Evolutionary conservation across 805 yeast species (phyloP).

Genomic region (Jamesozyma spencerorum): DNA sequence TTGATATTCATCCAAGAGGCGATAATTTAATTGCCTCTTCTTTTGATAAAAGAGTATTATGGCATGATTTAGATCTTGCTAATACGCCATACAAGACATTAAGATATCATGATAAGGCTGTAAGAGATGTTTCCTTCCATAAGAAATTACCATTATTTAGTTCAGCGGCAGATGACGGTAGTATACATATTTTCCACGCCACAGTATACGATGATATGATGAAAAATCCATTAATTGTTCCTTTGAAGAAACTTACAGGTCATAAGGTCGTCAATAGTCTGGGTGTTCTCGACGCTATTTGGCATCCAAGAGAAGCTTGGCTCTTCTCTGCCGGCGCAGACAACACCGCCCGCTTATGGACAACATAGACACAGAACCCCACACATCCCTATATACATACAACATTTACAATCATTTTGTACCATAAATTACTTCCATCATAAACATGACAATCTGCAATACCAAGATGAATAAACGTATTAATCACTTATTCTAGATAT

Average conservation of each 20-base stretch:
- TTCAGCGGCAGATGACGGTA: conserved; percentile 91
- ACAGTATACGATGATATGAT: conserved; percentile 82
- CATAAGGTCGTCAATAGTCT: conserved; percentile 71
- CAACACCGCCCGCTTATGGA: conserved; percentile 92
- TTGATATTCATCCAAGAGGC: conserved; percentile 94
- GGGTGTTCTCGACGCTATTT: conserved; percentile 77
- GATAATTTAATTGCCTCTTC: conserved; percentile 90
- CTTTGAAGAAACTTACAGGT: conserved; percentile 87
- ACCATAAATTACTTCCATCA: no score
- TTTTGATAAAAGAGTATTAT: conserved; percentile 85
- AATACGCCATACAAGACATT: conserved; percentile 89
- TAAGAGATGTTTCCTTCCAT: conserved; percentile 80
- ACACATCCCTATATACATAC: neutral
- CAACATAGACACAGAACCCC: conserved; percentile 49
- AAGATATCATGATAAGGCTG: conserved; percentile 92
- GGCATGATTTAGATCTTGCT: conserved; percentile 93
- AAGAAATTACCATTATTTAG: conserved; percentile 83
- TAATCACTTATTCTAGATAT: no score
- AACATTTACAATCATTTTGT: no score
- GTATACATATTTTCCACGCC: conserved; percentile 89
- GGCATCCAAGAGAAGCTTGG: conserved; percentile 99
- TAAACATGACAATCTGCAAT: no score
- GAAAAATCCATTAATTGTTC: conserved; percentile 93
- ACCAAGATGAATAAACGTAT: no score
- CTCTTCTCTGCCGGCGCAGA: conserved; percentile 95